Evolutionary conservation across 768 basidiomycete species (phyloP).

Genomic region (Lenzites betulinus): DNA sequence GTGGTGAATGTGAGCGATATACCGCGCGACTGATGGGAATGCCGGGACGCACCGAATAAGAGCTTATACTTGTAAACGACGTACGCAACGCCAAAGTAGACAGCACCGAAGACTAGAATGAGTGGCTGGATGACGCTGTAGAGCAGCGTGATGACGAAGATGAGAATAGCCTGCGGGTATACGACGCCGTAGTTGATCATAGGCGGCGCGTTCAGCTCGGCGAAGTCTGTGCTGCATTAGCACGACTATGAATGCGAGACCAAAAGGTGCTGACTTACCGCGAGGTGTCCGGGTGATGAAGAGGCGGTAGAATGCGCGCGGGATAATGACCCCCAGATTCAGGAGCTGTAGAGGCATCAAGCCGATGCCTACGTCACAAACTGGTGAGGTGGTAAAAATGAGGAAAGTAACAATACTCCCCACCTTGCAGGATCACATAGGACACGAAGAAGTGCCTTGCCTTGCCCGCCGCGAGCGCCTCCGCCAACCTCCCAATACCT

Average conservation of each 20-base stretch:
- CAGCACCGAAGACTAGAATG: slow-evolving; percentile 91
- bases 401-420: background rate
- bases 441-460: slow-evolving; percentile 85
- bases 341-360: slow-evolving; percentile 96
- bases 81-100: slow-evolving; percentile 96
- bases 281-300: slow-evolving; percentile 89
- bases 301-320: slow-evolving; percentile 69
- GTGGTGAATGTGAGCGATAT: background rate
- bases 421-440: slow-evolving; percentile 84
- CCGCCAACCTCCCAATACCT: slow-evolving; percentile 90
- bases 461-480: slow-evolving; percentile 74
- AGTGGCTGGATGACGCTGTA: slow-evolving; percentile 97
- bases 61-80: slow-evolving; percentile 99
- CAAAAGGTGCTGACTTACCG: slow-evolving; percentile 47
- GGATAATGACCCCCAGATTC: slow-evolving; percentile 87
- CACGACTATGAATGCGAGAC: slow-evolving; percentile 1
- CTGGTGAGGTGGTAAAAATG: slow-evolving; percentile 4
- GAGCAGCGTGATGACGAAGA: slow-evolving; percentile 92
- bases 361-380: slow-evolving; percentile 61
- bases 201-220: slow-evolving; percentile 95
- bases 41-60: slow-evolving; percentile 71
- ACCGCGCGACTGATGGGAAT: no score
- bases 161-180: slow-evolving; percentile 94
- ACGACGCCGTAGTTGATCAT: slow-evolving; percentile 98
- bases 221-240: slow-evolving; percentile 63